Percentiles rank a stretch among this genome's conserved stretches.
phyloP scores from a whole-genome alignment of 306 rosid genomes.

The Cicer judaicum region DNA sequence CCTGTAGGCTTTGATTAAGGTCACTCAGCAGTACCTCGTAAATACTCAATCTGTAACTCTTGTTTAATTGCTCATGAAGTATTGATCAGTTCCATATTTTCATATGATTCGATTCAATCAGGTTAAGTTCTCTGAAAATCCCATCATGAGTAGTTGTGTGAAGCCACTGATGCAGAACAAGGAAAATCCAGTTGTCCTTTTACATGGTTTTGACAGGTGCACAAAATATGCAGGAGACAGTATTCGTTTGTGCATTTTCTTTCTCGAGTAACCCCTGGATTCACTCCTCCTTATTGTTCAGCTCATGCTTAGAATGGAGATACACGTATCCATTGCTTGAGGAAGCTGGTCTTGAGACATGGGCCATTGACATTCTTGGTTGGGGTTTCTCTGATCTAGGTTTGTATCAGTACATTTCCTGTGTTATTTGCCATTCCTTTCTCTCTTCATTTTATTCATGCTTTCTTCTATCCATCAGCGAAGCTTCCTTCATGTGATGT shows the following conservation, averaged over 20 bases:
- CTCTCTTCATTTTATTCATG: slow-evolving; percentile 19
- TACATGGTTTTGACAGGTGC: slow-evolving; percentile 94
- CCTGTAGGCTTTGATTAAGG: neutral
- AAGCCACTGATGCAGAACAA: slow-evolving; percentile 65
- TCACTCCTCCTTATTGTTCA: slow-evolving; percentile 61
- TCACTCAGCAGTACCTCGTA: neutral
- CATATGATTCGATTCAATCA: slow-evolving; percentile 45
- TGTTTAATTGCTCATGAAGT: neutral
- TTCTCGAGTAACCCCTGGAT: slow-evolving; percentile 42
- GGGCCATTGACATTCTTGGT: slow-evolving; percentile 98
- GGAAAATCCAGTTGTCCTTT: slow-evolving; percentile 81
- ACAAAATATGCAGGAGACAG: slow-evolving; percentile 32
- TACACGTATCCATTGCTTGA: slow-evolving; percentile 81
- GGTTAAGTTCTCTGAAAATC: slow-evolving; percentile 65
- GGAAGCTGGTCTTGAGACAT: slow-evolving; percentile 80
- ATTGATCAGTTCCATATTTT: slow-evolving; percentile 33
- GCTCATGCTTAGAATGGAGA: slow-evolving; percentile 98
- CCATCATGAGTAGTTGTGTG: slow-evolving; percentile 88
- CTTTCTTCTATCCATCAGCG: slow-evolving; percentile 51
- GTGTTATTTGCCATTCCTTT: slow-evolving; percentile 8
- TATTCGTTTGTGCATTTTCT: slow-evolving; percentile 21
- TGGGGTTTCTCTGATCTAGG: slow-evolving; percentile 99
- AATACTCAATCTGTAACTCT: neutral
- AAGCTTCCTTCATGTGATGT: slow-evolving; percentile 73
- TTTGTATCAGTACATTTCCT: slow-evolving; percentile 45